Evolutionary conservation across 2,329 filamentous ascomycete species (phyloP), one percentile per base, ranked within the genome.

Genomic region (Fusarium tjaetaba): DNA sequence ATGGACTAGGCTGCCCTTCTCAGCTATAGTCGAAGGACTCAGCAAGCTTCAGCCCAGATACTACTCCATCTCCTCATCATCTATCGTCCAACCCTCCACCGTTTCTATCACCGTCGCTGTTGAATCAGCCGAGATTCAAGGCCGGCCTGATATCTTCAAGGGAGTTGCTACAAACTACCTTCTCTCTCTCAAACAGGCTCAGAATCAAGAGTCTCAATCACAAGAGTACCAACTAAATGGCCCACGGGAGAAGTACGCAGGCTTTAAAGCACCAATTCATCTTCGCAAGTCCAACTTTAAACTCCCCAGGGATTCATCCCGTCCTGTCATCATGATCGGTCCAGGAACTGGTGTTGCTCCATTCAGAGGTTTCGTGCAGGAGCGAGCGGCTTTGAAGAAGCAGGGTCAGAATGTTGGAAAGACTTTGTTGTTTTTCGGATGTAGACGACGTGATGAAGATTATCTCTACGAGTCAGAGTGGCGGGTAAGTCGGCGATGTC

Each of bases 1-100:
- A 2, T 67, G 60, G 64, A 7, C 7, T 0, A 28, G 24, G 15
- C 0, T 45, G 0, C 67, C 67, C 3, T 70, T 70, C 16, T 72
- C 70, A 14, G 65, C 45, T 10, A 11, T 72, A 0, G 22, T 73
- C 1, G 68, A 73, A 32, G 49, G 68, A 1, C 24, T 73, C 2
- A 61, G 41, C 28, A 66, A 66, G 22, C 65, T 73, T 2, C 58
- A 65, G 7, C 71, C 69, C 1, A 46, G 71, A 8, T 73, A 72
- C 24, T 73, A 73, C 42, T 73, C 71, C 41, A 73, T 72, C 1
- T 72, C 71, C 0, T 73, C 71, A 2, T 73, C 71, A 8, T 72
- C 71, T 0, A 28, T 72, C 3, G 59, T 66, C 2, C 69, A 72
- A 16, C 65, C 71, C 1, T 61, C 57, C 3, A 26, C 11, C 2